A percentile compares a stretch with the other conserved stretches of the same genome.
These are phyloP conservation scores for Begonia peltatifolia DNA, from an alignment of 306 rosid species.

Conservation along the genomic window DNA sequence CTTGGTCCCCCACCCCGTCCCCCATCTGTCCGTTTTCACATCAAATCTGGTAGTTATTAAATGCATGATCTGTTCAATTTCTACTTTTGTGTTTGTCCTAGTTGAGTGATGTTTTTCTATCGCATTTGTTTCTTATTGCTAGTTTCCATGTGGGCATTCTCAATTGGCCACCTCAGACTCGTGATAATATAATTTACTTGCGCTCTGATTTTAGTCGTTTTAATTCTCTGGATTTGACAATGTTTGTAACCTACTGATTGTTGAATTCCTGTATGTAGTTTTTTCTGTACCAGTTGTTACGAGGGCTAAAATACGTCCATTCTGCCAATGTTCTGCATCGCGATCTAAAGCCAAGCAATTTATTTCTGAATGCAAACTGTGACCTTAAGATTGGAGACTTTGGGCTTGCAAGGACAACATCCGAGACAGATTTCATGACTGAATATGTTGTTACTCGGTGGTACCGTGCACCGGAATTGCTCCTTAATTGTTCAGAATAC, in stretches of 20 bases:
- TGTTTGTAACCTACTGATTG: conserved; percentile 7
- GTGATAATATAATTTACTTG: no score
- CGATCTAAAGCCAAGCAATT: conserved; percentile 91
- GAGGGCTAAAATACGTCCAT: conserved; percentile 89
- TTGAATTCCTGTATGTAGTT: conserved; percentile 39
- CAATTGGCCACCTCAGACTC: no score
- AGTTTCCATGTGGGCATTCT: no score
- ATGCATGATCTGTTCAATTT: no score
- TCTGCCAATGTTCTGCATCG: conserved; percentile 94
- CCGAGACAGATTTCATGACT: conserved; percentile 97
- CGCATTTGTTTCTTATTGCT: no score
- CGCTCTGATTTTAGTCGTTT: no score
- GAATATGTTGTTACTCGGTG: conserved; percentile 98
- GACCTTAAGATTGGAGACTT: conserved; percentile 97
- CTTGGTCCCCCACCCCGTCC: no score
- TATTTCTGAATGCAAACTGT: conserved; percentile 83
- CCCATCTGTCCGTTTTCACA: no score
- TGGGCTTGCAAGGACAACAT: conserved; percentile 97
- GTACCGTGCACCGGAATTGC: conserved; percentile 93
- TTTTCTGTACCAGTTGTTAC: conserved; percentile 84
- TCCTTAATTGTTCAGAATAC: conserved; percentile 90
- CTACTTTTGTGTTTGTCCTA: no score
- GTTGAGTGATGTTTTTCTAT: no score
- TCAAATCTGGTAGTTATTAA: no score
- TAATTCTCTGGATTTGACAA: no score